A percentile compares a stretch with the other conserved stretches of the same genome.
phyloP scores from a whole-genome alignment of 495 filamentous ascomycete species.

The Chaetomium tenue region DNA sequence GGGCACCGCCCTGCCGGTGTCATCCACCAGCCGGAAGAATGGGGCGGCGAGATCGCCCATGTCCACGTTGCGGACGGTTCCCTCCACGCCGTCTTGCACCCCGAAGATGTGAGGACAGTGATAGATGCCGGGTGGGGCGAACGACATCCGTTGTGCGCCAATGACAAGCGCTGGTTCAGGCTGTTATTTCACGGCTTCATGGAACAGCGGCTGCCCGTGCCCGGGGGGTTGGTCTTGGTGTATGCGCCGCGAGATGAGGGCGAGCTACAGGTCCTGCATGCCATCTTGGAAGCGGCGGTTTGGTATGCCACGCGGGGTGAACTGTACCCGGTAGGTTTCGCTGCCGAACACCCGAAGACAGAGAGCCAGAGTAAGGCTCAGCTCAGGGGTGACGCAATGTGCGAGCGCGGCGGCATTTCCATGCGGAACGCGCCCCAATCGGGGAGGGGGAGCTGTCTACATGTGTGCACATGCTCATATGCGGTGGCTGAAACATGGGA shows the following conservation, averaged over 20 bases:
- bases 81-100: conserved; percentile 9
- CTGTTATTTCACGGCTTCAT: conserved; percentile 10
- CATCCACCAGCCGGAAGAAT: conserved; percentile 7
- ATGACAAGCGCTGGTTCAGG: conserved; percentile 12
- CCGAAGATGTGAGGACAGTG: conserved; percentile 6
- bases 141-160: conserved; percentile 13
- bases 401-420: not conserved
- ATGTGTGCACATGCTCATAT: too few species aligned
- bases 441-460: too few species aligned
- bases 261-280: conserved; percentile 1
- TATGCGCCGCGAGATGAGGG: conserved; percentile 8
- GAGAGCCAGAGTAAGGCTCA: not conserved
- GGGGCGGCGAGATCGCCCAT: conserved; percentile 16
- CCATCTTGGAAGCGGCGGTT: conserved; percentile 11
- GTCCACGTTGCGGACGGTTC: conserved; percentile 8
- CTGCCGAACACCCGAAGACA: not conserved
- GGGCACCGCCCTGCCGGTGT: not conserved
- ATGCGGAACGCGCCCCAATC: not conserved
- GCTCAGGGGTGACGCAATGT: not conserved
- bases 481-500: not conserved
- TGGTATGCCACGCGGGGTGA: conserved; percentile 11
- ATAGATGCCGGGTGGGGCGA: conserved; percentile 11
- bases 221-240: conserved; percentile 10
- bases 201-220: conserved; percentile 5
- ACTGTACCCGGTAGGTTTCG: not conserved